Base-by-base conservation (phyloP, 192 early-diverging fungal genomes). In the Spizellomyces sp. region DNA sequence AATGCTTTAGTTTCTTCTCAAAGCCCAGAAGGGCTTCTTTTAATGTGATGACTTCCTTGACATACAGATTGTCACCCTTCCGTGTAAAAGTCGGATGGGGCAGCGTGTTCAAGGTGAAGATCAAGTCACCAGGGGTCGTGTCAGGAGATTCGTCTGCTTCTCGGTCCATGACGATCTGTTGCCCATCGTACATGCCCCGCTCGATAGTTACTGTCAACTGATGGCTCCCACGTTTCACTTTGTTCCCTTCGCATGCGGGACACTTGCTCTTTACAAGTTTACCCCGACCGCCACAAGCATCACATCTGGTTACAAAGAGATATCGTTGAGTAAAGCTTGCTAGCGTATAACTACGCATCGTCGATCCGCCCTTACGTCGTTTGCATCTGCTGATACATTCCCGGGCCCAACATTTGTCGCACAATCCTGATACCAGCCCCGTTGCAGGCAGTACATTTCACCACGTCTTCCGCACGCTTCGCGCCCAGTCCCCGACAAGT, bases 371-470 rank as follows among this genome's bases (percentile, higher is more conserved):
- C 77, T 50, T 66, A 88, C 76, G 87, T 88, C 46, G 90, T 85
- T 76, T 96, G 96, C 83, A 98, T 91, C 78, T 96, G 93, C 75
- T 98, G 96, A 69, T 90, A 90, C 77, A 98, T 94, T 42, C 96
- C 95, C 6, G 96, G 95, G 0, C 88, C 96, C 12, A 99, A 73
- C 77, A 91, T 86, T 67, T 96, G 93, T 72, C 91, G 89, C 44
- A 93, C 85, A 21, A 97, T 79, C 63, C 80, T 88, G 48, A 92
- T 80, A 59, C 96, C 96, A 41, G 81, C 82, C 45, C 98, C 98
- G 21, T 83, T 70, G 73, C 98, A 99, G 6, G 70, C 73, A 41
- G 70, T 58, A 80, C 98, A 99, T 9, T 86, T 94, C 36, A 89
- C 86, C 8, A 98, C 87, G 71, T 98, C 93, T 47, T 95, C 87